Conservation (phyloP, 495 filamentous ascomycete genomes). For the Penicillium chermesinum region DNA sequence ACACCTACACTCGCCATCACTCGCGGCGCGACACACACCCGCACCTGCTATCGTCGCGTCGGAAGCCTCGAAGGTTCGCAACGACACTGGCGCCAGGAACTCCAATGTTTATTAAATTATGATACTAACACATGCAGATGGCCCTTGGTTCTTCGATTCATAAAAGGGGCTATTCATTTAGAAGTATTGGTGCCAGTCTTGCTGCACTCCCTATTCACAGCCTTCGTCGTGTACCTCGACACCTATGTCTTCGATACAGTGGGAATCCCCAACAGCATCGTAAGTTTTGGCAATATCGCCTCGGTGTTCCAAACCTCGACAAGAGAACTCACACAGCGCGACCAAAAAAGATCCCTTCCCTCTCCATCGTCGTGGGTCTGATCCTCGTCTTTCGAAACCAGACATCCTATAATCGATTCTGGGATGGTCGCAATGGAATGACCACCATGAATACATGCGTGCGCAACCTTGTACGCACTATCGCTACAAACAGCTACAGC, state of each 20-base stretch:
- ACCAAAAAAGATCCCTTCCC: conserved; percentile 54
- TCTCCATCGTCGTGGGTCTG: conserved; percentile 73
- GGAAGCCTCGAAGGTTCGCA: conserved; percentile 50
- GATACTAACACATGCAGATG: conserved; percentile 39
- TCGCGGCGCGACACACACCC: conserved; percentile 33
- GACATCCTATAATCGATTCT: conserved; percentile 68
- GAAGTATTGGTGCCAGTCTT: conserved; percentile 59
- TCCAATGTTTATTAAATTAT: not conserved
- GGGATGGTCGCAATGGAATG: conserved; percentile 61
- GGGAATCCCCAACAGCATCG: conserved; percentile 60
- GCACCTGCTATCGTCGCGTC: conserved; percentile 41
- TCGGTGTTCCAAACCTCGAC: too few species aligned
- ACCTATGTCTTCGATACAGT: conserved; percentile 49
- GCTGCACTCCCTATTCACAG: conserved; percentile 59
- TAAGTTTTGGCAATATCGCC: too few species aligned
- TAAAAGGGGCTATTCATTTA: conserved; percentile 69
- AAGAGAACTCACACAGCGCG: not conserved
- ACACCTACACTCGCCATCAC: conserved; percentile 26
- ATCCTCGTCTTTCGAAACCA: conserved; percentile 78
- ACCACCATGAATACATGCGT: conserved; percentile 54
- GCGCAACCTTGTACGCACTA: conserved; percentile 58
- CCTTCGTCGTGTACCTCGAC: conserved; percentile 59
- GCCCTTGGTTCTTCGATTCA: conserved; percentile 69
- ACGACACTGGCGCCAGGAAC: not conserved
- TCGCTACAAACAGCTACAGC: conserved; percentile 43